Percentiles rank a stretch among this genome's conserved stretches.
Evolutionary conservation across 2,329 filamentous ascomycete species (phyloP).

Genomic region (Verticillium isaacii): DNA sequence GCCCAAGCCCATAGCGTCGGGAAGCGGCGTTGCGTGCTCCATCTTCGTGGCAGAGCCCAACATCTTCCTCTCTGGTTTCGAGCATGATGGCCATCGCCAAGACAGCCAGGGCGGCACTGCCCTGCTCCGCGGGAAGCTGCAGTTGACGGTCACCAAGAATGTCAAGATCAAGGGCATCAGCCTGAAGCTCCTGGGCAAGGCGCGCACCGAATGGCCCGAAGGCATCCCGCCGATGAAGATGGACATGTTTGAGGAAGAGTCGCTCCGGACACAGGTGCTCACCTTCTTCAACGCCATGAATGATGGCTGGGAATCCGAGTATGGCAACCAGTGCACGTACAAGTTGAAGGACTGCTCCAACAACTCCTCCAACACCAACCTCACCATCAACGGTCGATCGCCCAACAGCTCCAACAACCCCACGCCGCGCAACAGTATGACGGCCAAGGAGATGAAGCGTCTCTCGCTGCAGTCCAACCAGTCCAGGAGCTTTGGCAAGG

Average conservation of each 20-base stretch:
- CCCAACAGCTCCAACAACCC: slow-evolving; percentile 25
- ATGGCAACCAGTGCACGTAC: slow-evolving; percentile 59
- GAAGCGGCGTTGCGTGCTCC: slow-evolving; percentile 69
- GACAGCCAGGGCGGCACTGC: slow-evolving; percentile 67
- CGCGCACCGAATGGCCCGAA: slow-evolving; percentile 93
- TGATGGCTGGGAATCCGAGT: slow-evolving; percentile 55
- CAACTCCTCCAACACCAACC: slow-evolving; percentile 27
- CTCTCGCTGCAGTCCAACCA: slow-evolving; percentile 77
- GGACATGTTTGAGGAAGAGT: slow-evolving; percentile 79
- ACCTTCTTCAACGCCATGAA: slow-evolving; percentile 85
- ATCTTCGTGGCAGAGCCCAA: slow-evolving; percentile 76
- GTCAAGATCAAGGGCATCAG: slow-evolving; percentile 91
- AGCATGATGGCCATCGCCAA: slow-evolving; percentile 56
- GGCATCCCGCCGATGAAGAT: slow-evolving; percentile 85
- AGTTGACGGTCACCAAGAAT: slow-evolving; percentile 78
- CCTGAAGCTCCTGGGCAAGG: slow-evolving; percentile 78
- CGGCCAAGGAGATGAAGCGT: slow-evolving; percentile 53
- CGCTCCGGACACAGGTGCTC: slow-evolving; percentile 80
- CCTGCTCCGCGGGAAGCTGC: slow-evolving; percentile 78
- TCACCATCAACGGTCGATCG: slow-evolving; percentile 16
- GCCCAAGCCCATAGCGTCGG: slow-evolving; percentile 72
- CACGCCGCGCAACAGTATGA: slow-evolving; percentile 19
- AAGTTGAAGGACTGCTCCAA: slow-evolving; percentile 34
- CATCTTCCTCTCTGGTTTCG: slow-evolving; percentile 74
- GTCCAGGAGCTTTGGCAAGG: slow-evolving; percentile 80